phyloP scores from a whole-genome alignment of 441 rosid genomes.

The Adansonia madagascariensis region DNA sequence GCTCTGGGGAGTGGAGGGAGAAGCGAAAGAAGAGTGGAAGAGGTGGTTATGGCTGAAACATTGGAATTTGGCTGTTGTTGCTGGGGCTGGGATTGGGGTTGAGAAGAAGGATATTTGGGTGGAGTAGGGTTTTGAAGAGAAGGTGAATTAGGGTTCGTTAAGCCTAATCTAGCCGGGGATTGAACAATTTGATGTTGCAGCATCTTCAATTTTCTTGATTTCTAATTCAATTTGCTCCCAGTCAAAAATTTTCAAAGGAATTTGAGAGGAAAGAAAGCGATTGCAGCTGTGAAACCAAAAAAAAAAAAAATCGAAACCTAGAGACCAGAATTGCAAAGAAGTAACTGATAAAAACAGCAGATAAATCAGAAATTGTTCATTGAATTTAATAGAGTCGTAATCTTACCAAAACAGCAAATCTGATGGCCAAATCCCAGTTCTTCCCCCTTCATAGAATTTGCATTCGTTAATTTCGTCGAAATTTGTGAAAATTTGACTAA shows the following conservation, averaged over 20 bases:
- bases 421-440: neutral
- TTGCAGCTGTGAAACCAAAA: neutral
- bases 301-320: neutral
- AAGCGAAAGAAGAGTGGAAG: conserved; percentile 72
- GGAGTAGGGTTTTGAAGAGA: conserved; percentile 70
- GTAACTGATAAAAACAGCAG: neutral
- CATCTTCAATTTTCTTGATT: conserved; percentile 42
- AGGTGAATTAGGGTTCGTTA: conserved; percentile 76
- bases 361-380: neutral
- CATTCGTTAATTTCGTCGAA: no score
- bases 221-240: neutral
- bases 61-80: conserved; percentile 31
- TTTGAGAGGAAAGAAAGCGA: neutral
- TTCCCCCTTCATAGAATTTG: neutral
- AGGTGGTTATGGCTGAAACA: conserved; percentile 46
- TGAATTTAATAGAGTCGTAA: neutral
- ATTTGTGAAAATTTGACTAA: no score
- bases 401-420: conserved; percentile 9
- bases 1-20: conserved; percentile 90
- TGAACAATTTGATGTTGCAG: conserved; percentile 75
- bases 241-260: neutral
- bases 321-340: neutral
- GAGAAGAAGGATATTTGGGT: conserved; percentile 56
- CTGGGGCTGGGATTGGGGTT: conserved; percentile 35
- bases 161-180: conserved; percentile 87